These are phyloP conservation scores for Gaeumannomyces sp. DNA, from an alignment of 2,329 filamentous ascomycete genomes.

Conservation along the genomic window DNA sequence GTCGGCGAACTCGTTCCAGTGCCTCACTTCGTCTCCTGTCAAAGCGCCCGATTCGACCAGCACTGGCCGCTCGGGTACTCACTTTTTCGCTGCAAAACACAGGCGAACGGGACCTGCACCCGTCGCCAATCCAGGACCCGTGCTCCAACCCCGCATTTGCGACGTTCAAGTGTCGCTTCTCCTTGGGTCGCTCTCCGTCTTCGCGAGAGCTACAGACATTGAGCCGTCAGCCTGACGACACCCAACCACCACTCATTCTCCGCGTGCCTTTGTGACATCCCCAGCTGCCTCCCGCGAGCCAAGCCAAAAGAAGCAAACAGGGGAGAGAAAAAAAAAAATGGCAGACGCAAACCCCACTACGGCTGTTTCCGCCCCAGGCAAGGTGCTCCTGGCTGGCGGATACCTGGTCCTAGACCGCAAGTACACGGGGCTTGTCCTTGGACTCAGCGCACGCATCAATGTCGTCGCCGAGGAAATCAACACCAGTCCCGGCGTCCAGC, in stretches of 20 bases:
- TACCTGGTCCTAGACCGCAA: slow-evolving; percentile 88
- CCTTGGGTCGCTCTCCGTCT: background rate
- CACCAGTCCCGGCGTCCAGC: slow-evolving; percentile 56
- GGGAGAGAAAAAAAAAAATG: background rate
- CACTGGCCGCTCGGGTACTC: background rate
- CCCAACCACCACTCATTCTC: background rate
- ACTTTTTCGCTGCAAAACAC: background rate
- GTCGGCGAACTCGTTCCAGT: background rate
- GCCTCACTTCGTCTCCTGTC: background rate
- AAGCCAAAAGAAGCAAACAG: background rate
- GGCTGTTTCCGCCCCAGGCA: slow-evolving; percentile 86
- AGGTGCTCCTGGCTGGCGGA: slow-evolving; percentile 89
- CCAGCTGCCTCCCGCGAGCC: background rate
- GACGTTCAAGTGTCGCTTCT: background rate
- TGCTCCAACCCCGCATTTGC: background rate
- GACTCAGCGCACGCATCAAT: slow-evolving; percentile 62
- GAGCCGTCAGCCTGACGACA: background rate
- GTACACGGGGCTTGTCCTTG: slow-evolving; percentile 71
- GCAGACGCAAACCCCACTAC: slow-evolving; percentile 28
- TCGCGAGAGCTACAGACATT: background rate
- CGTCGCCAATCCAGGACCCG: background rate
- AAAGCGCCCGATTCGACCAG: background rate
- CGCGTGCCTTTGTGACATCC: background rate
- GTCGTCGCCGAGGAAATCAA: slow-evolving; percentile 52
- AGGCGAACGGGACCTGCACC: background rate